phyloP scores from a whole-genome alignment of 2,329 filamentous ascomycete genomes.

The Graphium sp. region DNA sequence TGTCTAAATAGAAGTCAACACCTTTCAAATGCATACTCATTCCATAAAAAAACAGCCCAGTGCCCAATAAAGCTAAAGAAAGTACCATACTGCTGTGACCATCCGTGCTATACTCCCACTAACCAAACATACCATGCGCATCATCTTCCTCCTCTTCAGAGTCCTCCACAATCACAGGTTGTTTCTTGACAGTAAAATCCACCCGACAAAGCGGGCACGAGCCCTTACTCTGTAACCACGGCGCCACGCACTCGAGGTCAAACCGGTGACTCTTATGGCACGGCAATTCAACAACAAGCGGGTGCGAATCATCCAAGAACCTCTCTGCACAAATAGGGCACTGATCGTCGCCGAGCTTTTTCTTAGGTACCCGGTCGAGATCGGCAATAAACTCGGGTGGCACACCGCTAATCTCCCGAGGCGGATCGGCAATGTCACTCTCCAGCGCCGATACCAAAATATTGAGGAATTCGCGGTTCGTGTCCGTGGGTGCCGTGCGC shows the following conservation, averaged over 20 bases:
- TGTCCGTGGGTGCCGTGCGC: constrained; percentile 25
- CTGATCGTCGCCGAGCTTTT: constrained; percentile 31
- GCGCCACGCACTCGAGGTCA: constrained; percentile 50
- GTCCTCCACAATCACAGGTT: constrained; percentile 23
- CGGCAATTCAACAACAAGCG: constrained; percentile 46
- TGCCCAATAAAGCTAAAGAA: no score
- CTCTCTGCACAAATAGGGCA: constrained; percentile 48
- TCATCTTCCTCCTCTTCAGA: constrained; percentile 36
- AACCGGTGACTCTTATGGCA: constrained; percentile 41
- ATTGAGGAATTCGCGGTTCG: constrained; percentile 31
- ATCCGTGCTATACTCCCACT: constrained; percentile 2
- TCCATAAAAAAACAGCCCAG: no score
- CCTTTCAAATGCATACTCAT: no score
- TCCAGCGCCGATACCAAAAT: constrained; percentile 29
- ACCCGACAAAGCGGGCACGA: constrained; percentile 47
- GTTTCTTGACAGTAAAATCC: constrained; percentile 39
- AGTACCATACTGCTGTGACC: constrained; percentile 5
- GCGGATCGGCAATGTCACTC: constrained; percentile 32
- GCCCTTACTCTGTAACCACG: constrained; percentile 47
- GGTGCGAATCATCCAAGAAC: constrained; percentile 44
- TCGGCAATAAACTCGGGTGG: constrained; percentile 40
- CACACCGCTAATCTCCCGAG: constrained; percentile 33
- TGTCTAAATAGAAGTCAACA: no score
- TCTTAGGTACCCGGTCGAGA: constrained; percentile 39
- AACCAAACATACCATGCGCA: constrained; percentile 28